Evolutionary conservation across 2,329 filamentous ascomycete genomes (phyloP).

Genomic region (Cladosporium halotolerans): DNA sequence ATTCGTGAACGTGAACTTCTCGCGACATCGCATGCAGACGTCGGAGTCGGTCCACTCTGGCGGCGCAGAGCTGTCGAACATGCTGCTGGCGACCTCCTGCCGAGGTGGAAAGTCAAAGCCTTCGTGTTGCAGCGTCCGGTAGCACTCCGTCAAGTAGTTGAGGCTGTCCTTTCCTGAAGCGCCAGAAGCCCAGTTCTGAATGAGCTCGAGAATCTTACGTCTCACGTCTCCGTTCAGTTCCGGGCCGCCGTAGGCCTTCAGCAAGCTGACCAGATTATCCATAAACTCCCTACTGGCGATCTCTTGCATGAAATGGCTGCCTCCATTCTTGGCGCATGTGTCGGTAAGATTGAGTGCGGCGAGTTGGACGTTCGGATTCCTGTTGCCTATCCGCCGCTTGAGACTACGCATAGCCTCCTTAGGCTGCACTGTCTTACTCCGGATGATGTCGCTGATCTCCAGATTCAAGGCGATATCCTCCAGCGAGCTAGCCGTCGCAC

Average conservation of each 20-base stretch:
- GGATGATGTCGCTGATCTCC: slow-evolving; percentile 95
- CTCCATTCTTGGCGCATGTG: slow-evolving; percentile 97
- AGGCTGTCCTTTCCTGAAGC: slow-evolving; percentile 79
- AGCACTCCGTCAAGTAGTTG: slow-evolving; percentile 82
- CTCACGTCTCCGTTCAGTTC: slow-evolving; percentile 69
- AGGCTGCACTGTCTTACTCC: slow-evolving; percentile 93
- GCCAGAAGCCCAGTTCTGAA: slow-evolving; percentile 88
- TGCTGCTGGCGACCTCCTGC: slow-evolving; percentile 82
- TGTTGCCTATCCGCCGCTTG: slow-evolving; percentile 90
- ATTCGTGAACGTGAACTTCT: slow-evolving; percentile 93
- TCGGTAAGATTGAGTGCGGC: slow-evolving; percentile 94
- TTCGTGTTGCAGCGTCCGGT: slow-evolving; percentile 73
- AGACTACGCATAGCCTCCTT: slow-evolving; percentile 97
- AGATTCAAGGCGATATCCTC: slow-evolving; percentile 97
- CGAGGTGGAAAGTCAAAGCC: slow-evolving; percentile 86
- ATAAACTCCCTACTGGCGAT: slow-evolving; percentile 97
- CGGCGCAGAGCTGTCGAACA: slow-evolving; percentile 96
- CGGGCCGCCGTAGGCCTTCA: slow-evolving; percentile 70
- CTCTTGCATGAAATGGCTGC: slow-evolving; percentile 87
- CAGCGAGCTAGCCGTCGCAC: slow-evolving; percentile 89
- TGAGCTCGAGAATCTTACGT: slow-evolving; percentile 82
- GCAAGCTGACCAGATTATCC: slow-evolving; percentile 87
- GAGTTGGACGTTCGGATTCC: slow-evolving; percentile 94
- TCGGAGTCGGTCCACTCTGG: slow-evolving; percentile 98
- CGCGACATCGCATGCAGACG: slow-evolving; percentile 96